Percentiles rank a stretch among this genome's conserved stretches.
Evolutionary conservation across 148 eudicot genomes (phyloP).

Genomic region (Rhododendron ferrugineum): DNA sequence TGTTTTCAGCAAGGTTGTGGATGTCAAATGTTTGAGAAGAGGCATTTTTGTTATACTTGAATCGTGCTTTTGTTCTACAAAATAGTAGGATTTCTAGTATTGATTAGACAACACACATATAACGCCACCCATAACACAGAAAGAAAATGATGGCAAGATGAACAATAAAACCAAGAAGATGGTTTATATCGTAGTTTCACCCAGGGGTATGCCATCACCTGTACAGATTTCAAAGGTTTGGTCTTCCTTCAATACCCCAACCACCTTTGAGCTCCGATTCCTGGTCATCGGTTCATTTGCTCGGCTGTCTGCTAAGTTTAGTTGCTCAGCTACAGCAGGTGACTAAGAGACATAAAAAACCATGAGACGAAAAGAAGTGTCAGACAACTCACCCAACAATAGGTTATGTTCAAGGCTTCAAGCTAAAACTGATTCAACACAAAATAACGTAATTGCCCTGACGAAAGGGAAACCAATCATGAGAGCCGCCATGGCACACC

Average conservation of each 20-base stretch:
- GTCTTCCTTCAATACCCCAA: slow-evolving; percentile 15
- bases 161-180: background rate
- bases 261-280: slow-evolving; percentile 11
- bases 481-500: background rate
- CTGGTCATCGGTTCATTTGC: slow-evolving; percentile 13
- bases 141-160: background rate
- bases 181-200: slow-evolving; percentile 21
- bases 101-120: background rate
- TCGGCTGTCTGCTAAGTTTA: slow-evolving; percentile 18
- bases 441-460: background rate
- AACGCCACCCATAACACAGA: background rate
- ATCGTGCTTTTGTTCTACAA: background rate
- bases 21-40: background rate
- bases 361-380: background rate
- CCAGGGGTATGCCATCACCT: slow-evolving; percentile 7
- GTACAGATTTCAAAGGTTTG: slow-evolving; percentile 5
- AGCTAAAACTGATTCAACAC: background rate
- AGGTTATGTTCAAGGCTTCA: slow-evolving; percentile 1
- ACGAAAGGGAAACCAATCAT: background rate
- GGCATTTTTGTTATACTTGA: background rate
- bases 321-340: slow-evolving; percentile 15
- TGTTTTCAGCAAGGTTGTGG: background rate
- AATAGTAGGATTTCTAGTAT: background rate
- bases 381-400: slow-evolving; percentile 8
- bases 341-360: slow-evolving; percentile 24